A percentile compares a stretch with the other conserved stretches of the same genome.
Conservation (phyloP, 192 early-diverging fungal species). For the Coemansia sp. region DNA sequence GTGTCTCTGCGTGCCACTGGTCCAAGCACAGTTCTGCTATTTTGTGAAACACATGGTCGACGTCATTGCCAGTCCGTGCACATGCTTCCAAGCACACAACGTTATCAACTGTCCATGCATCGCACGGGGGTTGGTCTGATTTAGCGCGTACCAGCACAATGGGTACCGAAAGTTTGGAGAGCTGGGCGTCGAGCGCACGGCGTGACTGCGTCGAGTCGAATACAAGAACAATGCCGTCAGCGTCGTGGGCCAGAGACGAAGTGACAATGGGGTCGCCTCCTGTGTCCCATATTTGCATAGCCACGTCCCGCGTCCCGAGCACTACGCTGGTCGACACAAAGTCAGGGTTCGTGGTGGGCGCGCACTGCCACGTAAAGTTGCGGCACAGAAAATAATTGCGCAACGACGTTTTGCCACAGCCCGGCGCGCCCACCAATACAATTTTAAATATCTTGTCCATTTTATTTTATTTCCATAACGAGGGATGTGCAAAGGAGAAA, state of each 20-base stretch:
- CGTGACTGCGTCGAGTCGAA: constrained; percentile 12
- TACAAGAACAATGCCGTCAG: constrained; percentile 43
- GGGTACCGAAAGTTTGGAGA: neutral
- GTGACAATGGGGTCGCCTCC: constrained; percentile 20
- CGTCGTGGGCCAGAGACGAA: constrained; percentile 36
- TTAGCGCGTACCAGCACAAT: constrained; percentile 32
- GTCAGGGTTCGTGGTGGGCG: constrained; percentile 36
- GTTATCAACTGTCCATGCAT: neutral
- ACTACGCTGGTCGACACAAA: constrained; percentile 44
- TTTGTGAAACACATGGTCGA: constrained; percentile 31
- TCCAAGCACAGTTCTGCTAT: constrained; percentile 20
- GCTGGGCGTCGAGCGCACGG: neutral
- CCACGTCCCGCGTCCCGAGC: constrained; percentile 16
- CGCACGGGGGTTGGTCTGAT: neutral
- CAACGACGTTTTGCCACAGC: constrained; percentile 45
- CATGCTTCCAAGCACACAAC: constrained; percentile 31
- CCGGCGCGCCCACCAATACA: constrained; percentile 40
- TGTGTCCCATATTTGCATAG: constrained; percentile 54
- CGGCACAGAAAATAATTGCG: constrained; percentile 44
- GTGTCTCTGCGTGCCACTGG: constrained; percentile 3
- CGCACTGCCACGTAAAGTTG: constrained; percentile 31
- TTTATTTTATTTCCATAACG: neutral
- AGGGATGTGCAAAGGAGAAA: neutral
- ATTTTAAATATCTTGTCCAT: constrained; percentile 41
- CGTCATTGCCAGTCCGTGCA: constrained; percentile 31